phyloP scores from a whole-genome alignment of 768 basidiomycete genomes.

The Mrakia blollopis region DNA sequence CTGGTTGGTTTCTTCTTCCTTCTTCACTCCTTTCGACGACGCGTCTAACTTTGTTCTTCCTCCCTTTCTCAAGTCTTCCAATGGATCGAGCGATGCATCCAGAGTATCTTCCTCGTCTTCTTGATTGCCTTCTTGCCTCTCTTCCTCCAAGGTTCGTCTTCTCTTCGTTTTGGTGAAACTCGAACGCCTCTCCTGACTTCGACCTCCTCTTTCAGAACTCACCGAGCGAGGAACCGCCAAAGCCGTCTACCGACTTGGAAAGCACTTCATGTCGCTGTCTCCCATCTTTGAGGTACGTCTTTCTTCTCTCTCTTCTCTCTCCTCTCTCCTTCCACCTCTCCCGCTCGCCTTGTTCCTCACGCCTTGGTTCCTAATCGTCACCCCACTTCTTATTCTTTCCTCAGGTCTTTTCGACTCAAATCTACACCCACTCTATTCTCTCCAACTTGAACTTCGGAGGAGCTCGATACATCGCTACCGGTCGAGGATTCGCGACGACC shows the following conservation, averaged over 20 bases:
- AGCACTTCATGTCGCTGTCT: conserved; percentile 90
- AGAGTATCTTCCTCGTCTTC: conserved; percentile 97
- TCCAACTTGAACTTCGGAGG: conserved; percentile 97
- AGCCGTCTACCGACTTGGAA: conserved; percentile 82
- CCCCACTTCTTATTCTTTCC: too few species aligned
- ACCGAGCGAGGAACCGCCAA: conserved; percentile 91
- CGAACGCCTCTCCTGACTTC: not conserved
- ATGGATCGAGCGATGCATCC: conserved; percentile 94
- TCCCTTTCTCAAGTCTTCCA: conserved; percentile 64
- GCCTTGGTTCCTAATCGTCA: too few species aligned
- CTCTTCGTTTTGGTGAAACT: not conserved
- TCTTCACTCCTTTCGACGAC: not conserved
- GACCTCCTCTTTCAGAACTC: conserved; percentile 58
- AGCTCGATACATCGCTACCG: conserved; percentile 96
- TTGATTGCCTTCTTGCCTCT: conserved; percentile 92
- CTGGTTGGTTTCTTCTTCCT: not conserved
- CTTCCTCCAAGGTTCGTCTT: conserved; percentile 77
- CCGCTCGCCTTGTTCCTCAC: too few species aligned
- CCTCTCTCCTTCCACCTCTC: too few species aligned
- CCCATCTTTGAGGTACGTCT: conserved; percentile 95
- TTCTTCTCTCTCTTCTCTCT: too few species aligned
- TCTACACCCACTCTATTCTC: conserved; percentile 94
- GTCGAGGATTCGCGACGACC: conserved; percentile 96
- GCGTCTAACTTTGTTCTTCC: not conserved
- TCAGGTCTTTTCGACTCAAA: conserved; percentile 98